Base-by-base conservation (phyloP, 768 basidiomycete species). In the Tulasnella sp. region DNA sequence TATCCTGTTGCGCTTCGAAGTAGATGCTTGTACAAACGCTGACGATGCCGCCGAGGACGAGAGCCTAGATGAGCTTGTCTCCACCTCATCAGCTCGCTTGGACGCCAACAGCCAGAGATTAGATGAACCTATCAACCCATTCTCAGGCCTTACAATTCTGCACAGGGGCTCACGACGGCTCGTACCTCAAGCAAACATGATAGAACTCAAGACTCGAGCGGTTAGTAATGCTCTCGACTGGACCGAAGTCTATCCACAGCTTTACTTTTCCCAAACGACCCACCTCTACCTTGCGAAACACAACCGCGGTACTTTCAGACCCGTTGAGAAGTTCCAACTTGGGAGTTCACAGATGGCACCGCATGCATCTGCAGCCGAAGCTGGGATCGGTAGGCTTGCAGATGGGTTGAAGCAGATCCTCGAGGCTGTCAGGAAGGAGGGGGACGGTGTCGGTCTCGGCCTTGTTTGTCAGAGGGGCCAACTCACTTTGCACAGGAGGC, bases 191-290 rank as follows among this genome's bases (percentile, higher is more conserved):
- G 68, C 73, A 0, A 63, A 73, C 5, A 68, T 76, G 49, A 63
- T 78, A 34, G 77, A 79, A 62, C 64, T 78, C 17, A 72, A 71
- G 15, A 78, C 78, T 2, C 71, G 73, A 32, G 65, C 34, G 58
- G 57, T 6, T 62, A 65, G 59, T 62, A 52, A 51, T 23, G 12
- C 43, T 6, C 17, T 73, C 70, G 32, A 82, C 63, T 85, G 82
- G 82, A 69, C 63, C 27, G 81, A 83, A 11, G 68, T 71, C 1
- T 84, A 79, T 65, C 77, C 80, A 0, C 84, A 86, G 64, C 68
- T 86, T 11, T 81, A 76, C 65, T 74, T 87, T 53, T 84, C 85
- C 5, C 80, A 82, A 64, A 86, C 82, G 0, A 68, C 74, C 69
- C 62, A 73, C 23, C 49, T 60, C 32, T 58, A 51, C 43, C 56